A percentile compares a stretch with the other conserved stretches of the same genome.
These are phyloP conservation scores for Ustilago loliicola DNA, from an alignment of 1,284 basidiomycete genomes.

Conservation along the genomic window DNA sequence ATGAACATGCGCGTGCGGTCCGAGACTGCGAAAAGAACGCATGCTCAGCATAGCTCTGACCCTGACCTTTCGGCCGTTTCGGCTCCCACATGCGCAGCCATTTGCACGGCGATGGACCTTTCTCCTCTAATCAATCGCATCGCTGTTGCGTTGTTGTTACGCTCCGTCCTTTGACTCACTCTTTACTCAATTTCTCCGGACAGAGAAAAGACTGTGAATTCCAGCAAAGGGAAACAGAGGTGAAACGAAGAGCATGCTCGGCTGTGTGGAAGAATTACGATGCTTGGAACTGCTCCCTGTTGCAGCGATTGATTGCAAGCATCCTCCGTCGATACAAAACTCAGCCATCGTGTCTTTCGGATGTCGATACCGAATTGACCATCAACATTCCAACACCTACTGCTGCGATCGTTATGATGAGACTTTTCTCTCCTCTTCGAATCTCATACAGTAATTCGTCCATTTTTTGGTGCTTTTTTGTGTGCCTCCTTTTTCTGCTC, in stretches of 20 bases:
- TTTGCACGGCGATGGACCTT: neutral
- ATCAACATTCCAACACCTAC: slow-evolving; percentile 12
- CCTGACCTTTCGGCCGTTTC: slow-evolving; percentile 6
- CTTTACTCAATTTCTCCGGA: too few relatives aligned
- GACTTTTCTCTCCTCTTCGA: neutral
- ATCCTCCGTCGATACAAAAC: neutral
- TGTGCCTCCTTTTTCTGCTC: slow-evolving; percentile 1
- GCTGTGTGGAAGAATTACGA: neutral
- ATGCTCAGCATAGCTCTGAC: neutral
- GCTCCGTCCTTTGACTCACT: too few relatives aligned
- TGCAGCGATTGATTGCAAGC: neutral
- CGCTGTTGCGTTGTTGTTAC: neutral
- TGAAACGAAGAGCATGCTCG: too few relatives aligned
- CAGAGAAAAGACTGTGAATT: too few relatives aligned
- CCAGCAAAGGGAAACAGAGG: too few relatives aligned
- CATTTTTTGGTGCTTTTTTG: neutral
- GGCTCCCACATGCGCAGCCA: neutral
- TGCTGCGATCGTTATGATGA: slow-evolving; percentile 14
- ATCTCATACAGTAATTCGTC: neutral
- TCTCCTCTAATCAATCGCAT: neutral
- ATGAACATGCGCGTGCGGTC: neutral
- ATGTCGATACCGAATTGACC: neutral
- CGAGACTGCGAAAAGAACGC: too few relatives aligned
- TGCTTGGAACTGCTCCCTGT: neutral
- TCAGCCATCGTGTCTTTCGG: neutral